Base-by-base conservation (phyloP, 1,139 yeast genomes). In the Ashbya aceris region DNA sequence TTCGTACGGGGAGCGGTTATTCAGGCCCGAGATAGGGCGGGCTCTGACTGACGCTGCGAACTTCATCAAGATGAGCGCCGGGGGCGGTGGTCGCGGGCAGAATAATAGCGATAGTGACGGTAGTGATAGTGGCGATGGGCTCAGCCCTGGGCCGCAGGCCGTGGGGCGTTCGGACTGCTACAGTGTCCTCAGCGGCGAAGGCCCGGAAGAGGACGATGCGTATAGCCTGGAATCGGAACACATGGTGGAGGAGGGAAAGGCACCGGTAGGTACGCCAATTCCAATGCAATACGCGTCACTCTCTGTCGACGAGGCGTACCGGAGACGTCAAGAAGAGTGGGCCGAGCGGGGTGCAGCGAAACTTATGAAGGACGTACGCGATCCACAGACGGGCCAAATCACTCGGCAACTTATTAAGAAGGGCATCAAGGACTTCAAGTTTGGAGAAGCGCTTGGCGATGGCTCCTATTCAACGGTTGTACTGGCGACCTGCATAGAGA, bases 401-500 rank as follows among this genome's bases (percentile, higher is more conserved):
- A 62, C 67, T 4, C 72, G 73, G 4, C 64, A 65, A 41, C 61
- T 77, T 5, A 68, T 77, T 2, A 65, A 66, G 40, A 69, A 70
- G 49, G 68, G 83, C 10, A 83, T 80, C 12, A 72, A 73, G 43
- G 91, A 83, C 59, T 83, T 82, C 57, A 78, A 75, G 52, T 73
- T 83, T 49, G 89, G 89, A 2, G 75, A 79, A 38, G 75, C 75
- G 29, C 67, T 83, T 30, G 94, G 94, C 11, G 89, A 81, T 60
- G 94, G 94, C 1, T 82, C 91, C 0, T 83, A 83, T 56, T 81
- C 89, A 4, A 82, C 86, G 0, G 94, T 83, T 6, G 69, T 74
- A 49, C 66, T 82, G 35, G 93, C 87, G 1, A 70, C 79, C 1
- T 86, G 83, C 49, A 74, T 71, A 41, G 64, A 61, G 23, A 73